Evolutionary conservation across 306 rosid genomes (phyloP), one percentile per base, ranked within the genome.

Genomic region (Spatholobus suberectus): DNA sequence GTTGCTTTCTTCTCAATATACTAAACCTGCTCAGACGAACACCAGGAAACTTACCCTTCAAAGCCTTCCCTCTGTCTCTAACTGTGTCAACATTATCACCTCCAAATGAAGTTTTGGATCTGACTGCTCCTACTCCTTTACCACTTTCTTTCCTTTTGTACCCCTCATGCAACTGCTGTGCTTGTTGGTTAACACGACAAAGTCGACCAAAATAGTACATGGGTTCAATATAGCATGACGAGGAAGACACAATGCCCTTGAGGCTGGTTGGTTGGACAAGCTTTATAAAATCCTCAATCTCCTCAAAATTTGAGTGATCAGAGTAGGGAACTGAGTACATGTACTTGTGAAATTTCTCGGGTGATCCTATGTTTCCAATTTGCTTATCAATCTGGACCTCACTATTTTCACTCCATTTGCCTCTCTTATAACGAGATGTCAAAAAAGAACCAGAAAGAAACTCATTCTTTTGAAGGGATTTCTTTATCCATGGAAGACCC

Each of bases 401-500:
- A 38, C 63, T 65, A 69, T 76, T 68, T 76, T 44, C 86, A 55
- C 73, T 70, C 67, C 46, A 41, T 54, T 55, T 81, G 63, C 78
- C 80, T 84, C 68, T 84, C 81, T 84, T 74, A 82, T 81, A 85
- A 71, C 74, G 84, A 44, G 89, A 68, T 76, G 89, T 84, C 65
- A 81, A 37, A 79, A 81, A 81, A 52, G 94, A 90, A 63, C 84
- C 89, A 65, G 76, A 81, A 73, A 67, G 84, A 79, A 79, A 70
- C 34, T 77, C 86, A 29, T 40, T 75, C 54, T 80, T 65, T 51
- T 77, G 80, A 51, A 38, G 82, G 44, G 85, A 75, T 69, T 54
- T 86, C 84, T 77, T 87, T 29, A 82, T 69, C 97, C 94, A 92
- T 70, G 97, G 92, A 71, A 92, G 93, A 82, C 93, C 94, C 6